These are phyloP conservation scores for Colletotrichum sojae DNA, from an alignment of 2,329 filamentous ascomycete genomes.

Conservation along the genomic window DNA sequence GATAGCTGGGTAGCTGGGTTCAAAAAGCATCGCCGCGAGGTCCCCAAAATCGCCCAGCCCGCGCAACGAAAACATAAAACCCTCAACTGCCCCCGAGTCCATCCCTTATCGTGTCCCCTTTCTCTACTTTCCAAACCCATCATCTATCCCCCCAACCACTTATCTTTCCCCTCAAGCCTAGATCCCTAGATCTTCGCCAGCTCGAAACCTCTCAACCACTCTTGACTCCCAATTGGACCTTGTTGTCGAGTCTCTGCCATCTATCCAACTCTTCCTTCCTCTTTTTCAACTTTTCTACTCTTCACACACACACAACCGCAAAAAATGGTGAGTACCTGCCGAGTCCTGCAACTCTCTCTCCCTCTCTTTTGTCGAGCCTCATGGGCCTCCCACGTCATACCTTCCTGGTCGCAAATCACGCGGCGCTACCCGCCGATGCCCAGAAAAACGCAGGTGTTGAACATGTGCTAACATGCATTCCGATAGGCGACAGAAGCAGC, in stretches of 20 bases:
- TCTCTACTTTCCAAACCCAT: constrained; percentile 15
- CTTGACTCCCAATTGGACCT: constrained; percentile 24
- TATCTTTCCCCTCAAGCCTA: neutral
- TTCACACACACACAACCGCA: constrained; percentile 36
- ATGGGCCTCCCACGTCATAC: constrained; percentile 5
- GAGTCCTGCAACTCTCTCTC: too few relatives aligned
- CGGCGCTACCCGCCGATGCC: neutral
- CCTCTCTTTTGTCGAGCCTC: constrained; percentile 2
- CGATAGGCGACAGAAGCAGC: constrained; percentile 47
- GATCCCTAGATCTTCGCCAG: constrained; percentile 4
- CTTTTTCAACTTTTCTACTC: constrained; percentile 1
- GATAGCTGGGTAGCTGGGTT: constrained; percentile 16
- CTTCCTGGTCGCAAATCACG: too few relatives aligned
- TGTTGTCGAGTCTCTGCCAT: neutral
- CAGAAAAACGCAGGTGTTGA: neutral
- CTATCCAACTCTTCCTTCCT: constrained; percentile 16
- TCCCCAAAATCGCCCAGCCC: constrained; percentile 20
- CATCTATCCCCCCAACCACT: constrained; percentile 13
- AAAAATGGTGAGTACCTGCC: constrained; percentile 43
- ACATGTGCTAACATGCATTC: constrained; percentile 38
- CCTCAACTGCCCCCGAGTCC: constrained; percentile 39
- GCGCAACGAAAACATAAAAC: constrained; percentile 43
- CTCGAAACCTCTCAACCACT: constrained; percentile 5
- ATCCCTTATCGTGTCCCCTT: constrained; percentile 17
- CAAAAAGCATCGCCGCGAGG: constrained; percentile 31